Conservation (phyloP, 1,284 basidiomycete species). For the Marasmius oreades region DNA sequence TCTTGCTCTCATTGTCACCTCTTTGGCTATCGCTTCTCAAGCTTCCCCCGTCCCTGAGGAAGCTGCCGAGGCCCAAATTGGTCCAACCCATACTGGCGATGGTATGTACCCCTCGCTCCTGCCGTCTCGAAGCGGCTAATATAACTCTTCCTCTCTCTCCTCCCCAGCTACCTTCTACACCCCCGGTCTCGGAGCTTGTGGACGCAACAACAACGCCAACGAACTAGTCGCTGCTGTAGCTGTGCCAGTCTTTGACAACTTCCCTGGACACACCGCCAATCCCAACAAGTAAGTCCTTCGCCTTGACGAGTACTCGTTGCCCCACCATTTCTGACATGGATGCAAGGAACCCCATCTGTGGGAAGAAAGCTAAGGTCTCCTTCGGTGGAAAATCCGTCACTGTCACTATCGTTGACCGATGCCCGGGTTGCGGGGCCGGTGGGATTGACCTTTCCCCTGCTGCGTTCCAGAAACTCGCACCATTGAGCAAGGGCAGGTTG, state of each 20-base stretch:
- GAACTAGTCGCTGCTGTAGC: slow-evolving; percentile 31
- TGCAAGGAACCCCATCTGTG: slow-evolving; percentile 33
- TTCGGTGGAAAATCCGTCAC: slow-evolving; percentile 7
- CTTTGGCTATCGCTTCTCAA: too few relatives aligned
- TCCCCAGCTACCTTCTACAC: slow-evolving; percentile 17
- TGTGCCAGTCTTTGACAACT: slow-evolving; percentile 21
- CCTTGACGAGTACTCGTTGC: too few relatives aligned
- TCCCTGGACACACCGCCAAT: slow-evolving; percentile 23
- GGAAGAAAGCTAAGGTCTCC: slow-evolving; percentile 24
- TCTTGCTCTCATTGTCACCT: too few relatives aligned
- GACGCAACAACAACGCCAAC: slow-evolving; percentile 25
- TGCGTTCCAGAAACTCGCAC: slow-evolving; percentile 5
- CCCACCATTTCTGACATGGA: not conserved
- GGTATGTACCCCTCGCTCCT: not conserved
- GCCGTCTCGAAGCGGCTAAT: not conserved
- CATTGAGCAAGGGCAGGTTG: not conserved
- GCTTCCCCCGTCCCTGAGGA: too few relatives aligned
- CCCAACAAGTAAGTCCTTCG: slow-evolving; percentile 8
- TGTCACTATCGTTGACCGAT: slow-evolving; percentile 9
- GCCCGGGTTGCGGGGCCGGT: slow-evolving; percentile 5
- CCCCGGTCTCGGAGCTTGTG: slow-evolving; percentile 35
- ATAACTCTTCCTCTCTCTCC: not conserved
- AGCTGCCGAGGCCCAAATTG: too few relatives aligned
- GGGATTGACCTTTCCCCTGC: too few relatives aligned
- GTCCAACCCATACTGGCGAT: not conserved